Evolutionary conservation across 176 grass and related monocot genomes (phyloP).

Genomic region (Thalia dealbata): DNA sequence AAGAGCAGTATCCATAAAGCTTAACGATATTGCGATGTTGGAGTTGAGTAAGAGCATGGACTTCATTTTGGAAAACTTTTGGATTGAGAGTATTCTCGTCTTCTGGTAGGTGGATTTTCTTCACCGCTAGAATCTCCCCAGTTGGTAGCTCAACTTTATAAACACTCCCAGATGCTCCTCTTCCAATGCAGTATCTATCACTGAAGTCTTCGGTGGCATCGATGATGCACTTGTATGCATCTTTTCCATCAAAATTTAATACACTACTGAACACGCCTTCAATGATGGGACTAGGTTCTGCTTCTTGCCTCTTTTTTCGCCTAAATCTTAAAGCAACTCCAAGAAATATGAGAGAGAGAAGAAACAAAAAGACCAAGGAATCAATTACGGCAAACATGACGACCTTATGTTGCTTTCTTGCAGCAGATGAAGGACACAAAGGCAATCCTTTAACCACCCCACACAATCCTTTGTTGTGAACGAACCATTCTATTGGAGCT

Average conservation of each 20-base stretch:
- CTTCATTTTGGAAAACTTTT: constrained; percentile 16
- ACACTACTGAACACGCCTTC: not conserved
- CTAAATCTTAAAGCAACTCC: not conserved
- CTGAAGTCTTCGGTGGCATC: constrained; percentile 14
- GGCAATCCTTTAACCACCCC: no score
- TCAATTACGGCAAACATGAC: not conserved
- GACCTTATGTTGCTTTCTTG: not conserved
- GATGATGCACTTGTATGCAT: constrained; percentile 18
- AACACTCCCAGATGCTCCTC: constrained; percentile 10
- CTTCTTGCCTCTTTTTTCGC: not conserved
- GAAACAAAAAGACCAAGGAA: not conserved
- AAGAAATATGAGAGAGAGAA: not conserved
- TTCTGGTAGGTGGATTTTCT: constrained; percentile 5
- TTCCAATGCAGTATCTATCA: constrained; percentile 15
- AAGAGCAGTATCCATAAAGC: constrained; percentile 23
- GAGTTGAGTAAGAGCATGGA: constrained; percentile 7
- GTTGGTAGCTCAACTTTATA: constrained; percentile 12
- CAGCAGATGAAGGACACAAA: not conserved
- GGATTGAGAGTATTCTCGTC: not conserved
- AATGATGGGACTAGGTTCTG: no score
- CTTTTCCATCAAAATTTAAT: constrained; percentile 21
- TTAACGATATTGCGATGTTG: constrained; percentile 21
- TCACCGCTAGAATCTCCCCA: constrained; percentile 7
- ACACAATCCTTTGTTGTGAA: no score
- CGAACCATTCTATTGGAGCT: no score